phyloP scores from a whole-genome alignment of 495 filamentous ascomycete species.

The Pseudoneurospora amorphoporcata region DNA sequence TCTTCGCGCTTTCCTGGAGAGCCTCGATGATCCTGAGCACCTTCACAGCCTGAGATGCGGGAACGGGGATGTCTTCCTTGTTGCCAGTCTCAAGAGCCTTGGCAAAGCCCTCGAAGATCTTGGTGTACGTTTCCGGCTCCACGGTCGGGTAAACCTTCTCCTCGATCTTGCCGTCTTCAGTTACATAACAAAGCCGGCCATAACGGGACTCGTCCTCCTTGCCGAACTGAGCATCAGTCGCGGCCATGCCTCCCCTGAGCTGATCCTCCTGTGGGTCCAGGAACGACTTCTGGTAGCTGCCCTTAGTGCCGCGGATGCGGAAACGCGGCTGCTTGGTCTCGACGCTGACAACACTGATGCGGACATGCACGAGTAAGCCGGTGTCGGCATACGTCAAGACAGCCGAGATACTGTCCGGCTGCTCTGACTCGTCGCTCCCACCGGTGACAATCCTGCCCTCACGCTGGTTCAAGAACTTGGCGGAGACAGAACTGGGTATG shows the following conservation, averaged over 20 bases:
- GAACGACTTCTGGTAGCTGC: constrained; percentile 70
- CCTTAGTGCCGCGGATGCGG: constrained; percentile 73
- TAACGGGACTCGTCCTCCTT: constrained; percentile 41
- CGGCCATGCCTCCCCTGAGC: constrained; percentile 56
- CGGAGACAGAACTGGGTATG: constrained; percentile 57
- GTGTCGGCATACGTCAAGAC: constrained; percentile 55
- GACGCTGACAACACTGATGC: constrained; percentile 58
- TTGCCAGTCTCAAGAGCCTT: constrained; percentile 50
- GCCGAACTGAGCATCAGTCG: constrained; percentile 56
- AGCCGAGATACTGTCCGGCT: constrained; percentile 61
- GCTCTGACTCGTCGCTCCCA: constrained; percentile 38
- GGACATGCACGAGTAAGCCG: constrained; percentile 51
- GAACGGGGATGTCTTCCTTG: constrained; percentile 56
- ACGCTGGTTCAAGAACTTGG: constrained; percentile 57
- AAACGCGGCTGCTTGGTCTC: constrained; percentile 65
- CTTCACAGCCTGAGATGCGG: constrained; percentile 57
- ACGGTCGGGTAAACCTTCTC: constrained; percentile 47
- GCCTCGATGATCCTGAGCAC: constrained; percentile 70
- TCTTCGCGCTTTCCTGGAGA: constrained; percentile 54
- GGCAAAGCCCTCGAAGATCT: constrained; percentile 62
- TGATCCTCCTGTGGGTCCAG: constrained; percentile 79
- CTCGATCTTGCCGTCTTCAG: constrained; percentile 24
- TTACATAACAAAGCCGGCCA: constrained; percentile 32
- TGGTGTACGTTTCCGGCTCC: constrained; percentile 58
- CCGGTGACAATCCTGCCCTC: constrained; percentile 29